Evolutionary conservation across 805 yeast species (phyloP), one percentile per base, ranked within the genome.

Genomic region (Yamadazyma sp.): DNA sequence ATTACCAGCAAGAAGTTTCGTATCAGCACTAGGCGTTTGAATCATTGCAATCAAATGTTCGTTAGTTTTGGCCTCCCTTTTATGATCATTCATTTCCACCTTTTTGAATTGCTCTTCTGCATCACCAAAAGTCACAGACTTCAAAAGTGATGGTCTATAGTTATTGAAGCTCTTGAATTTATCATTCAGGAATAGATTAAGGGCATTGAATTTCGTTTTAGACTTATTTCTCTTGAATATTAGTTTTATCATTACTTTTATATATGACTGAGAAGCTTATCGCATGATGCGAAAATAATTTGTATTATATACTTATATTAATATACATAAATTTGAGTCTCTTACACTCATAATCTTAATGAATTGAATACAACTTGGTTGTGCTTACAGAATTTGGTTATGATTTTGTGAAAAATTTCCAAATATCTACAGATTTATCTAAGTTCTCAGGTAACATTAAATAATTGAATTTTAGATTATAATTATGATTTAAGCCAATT

Each of bases 361-460:
- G n/a, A n/a, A n/a, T n/a, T n/a, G n/a, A n/a, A n/a, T n/a, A n/a
- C n/a, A n/a, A n/a, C n/a, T n/a, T n/a, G n/a, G n/a, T n/a, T n/a
- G n/a, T n/a, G n/a, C n/a, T n/a, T n/a, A n/a, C n/a, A n/a, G n/a
- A n/a, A n/a, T n/a, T n/a, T n/a, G n/a, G n/a, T n/a, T n/a, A n/a
- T n/a, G n/a, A n/a, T n/a, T n/a, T n/a, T n/a, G 31, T 33, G 12
- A 43, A 43, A 13, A 31, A 40, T 27, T 48, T 46, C 63, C 63
- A 60, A 9, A 58, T 41, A 12, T 52, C 50, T 1, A 49, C 37
- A 1, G 60, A 49, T 34, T 53, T 50, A 9, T 52, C 55, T 24
- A 52, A 49, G 27, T 55, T 50, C 26, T 52, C 51, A 1, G 69
- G 69, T 14, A 63, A 39, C 67, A 63, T 63, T 32, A 63, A 49